Evolutionary conservation across 2,329 filamentous ascomycete genomes (phyloP).

Genomic region (Blastomyces parvus): DNA sequence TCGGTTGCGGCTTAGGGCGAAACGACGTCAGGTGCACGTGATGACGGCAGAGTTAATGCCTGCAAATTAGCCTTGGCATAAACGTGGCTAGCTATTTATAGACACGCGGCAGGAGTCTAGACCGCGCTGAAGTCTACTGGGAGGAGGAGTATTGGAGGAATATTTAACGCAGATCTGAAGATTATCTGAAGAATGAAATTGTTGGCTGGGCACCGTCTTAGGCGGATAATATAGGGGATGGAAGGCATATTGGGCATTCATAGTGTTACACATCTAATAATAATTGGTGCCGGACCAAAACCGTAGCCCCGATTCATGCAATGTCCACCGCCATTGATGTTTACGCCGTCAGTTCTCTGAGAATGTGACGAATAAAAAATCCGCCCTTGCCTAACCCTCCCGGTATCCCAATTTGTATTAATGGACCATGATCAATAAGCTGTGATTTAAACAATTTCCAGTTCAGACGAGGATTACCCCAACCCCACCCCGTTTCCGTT

Average conservation of each 20-base stretch:
- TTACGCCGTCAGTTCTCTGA: neutral
- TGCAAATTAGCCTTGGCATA: constrained; percentile 2
- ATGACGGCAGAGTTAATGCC: neutral
- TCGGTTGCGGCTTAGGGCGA: neutral
- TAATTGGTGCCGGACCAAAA: neutral
- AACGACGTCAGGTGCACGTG: constrained; percentile 1
- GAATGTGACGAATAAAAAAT: neutral
- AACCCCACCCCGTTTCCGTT: constrained; percentile 70
- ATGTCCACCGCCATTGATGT: neutral
- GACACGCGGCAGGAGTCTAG: neutral
- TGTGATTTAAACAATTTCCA: neutral
- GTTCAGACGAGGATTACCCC: constrained; percentile 77
- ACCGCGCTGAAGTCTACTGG: neutral
- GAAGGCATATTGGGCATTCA: neutral
- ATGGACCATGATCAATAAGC: neutral
- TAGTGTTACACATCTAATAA: neutral
- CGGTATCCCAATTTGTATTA: neutral
- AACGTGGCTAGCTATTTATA: neutral
- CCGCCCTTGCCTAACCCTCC: neutral
- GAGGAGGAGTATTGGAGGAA: neutral
- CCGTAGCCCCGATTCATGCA: neutral
- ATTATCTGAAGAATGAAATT: neutral
- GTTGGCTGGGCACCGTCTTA: neutral
- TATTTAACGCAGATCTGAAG: neutral
- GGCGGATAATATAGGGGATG: neutral